Evolutionary conservation across 768 basidiomycete species (phyloP).

Genomic region (Termitomyces sp.): DNA sequence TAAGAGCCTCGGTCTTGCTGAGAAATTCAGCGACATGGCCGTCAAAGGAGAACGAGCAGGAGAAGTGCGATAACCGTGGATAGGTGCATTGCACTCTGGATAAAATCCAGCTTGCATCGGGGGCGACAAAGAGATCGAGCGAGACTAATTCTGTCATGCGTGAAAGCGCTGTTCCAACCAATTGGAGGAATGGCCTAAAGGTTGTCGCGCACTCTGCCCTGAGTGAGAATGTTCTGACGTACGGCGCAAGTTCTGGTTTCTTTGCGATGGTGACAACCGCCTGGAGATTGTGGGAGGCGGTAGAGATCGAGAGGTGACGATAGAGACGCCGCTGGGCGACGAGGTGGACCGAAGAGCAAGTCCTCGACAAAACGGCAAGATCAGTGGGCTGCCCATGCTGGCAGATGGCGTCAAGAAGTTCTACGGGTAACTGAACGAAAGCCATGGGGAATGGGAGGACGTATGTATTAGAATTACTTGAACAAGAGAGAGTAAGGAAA

Average conservation of each 20-base stretch:
- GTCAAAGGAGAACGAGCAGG: conserved; percentile 60
- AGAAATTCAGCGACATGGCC: conserved; percentile 55
- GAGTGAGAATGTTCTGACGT: conserved; percentile 60
- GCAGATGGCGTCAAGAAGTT: conserved; percentile 55
- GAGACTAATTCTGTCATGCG: conserved; percentile 57
- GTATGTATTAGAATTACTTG: not conserved
- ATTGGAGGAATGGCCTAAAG: conserved; percentile 41
- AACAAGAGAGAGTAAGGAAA: conserved; percentile 3
- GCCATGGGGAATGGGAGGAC: conserved; percentile 31
- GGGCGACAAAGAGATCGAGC: conserved; percentile 52
- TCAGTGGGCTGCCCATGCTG: conserved; percentile 21
- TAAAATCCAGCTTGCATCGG: conserved; percentile 46
- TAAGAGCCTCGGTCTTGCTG: conserved; percentile 43
- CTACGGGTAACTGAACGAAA: conserved; percentile 46
- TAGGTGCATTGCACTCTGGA: conserved; percentile 32
- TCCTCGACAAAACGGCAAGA: conserved; percentile 46
- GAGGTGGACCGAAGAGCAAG: conserved; percentile 34
- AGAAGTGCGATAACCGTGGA: conserved; percentile 47
- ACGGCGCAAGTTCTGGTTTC: conserved; percentile 49
- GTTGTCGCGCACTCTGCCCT: conserved; percentile 37
- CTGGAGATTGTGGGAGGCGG: conserved; percentile 36
- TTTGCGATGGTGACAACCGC: conserved; percentile 52
- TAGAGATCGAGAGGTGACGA: conserved; percentile 44
- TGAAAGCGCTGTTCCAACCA: conserved; percentile 47
- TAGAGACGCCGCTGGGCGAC: conserved; percentile 62